phyloP scores from a whole-genome alignment of 2,329 filamentous ascomycete species.

The Didymella keratinophila region DNA sequence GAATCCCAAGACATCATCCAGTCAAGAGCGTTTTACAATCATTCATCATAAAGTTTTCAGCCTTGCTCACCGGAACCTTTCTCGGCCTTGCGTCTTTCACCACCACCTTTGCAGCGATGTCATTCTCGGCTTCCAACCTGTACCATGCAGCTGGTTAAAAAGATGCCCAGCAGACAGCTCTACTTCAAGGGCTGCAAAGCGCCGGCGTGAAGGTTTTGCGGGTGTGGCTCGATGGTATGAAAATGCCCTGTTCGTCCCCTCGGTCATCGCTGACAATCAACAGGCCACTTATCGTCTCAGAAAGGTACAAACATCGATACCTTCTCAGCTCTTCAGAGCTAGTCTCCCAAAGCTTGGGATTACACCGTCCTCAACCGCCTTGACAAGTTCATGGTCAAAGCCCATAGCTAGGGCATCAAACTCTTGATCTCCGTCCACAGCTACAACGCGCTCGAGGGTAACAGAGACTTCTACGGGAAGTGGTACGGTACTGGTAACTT shows the following conservation, averaged over 20 bases:
- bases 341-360: constrained; percentile 14
- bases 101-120: constrained; percentile 12
- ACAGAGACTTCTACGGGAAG: constrained; percentile 24
- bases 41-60: constrained; percentile 7
- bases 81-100: constrained; percentile 8
- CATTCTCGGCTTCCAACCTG: constrained; percentile 17
- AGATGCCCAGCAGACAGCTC: constrained; percentile 6
- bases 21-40: neutral
- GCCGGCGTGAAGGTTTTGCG: constrained; percentile 19
- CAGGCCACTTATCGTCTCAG: constrained; percentile 16
- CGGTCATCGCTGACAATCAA: neutral
- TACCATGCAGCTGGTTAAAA: constrained; percentile 19
- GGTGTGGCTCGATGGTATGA: constrained; percentile 19
- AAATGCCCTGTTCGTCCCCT: neutral
- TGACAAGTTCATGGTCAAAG: constrained; percentile 22
- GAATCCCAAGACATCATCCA: neutral
- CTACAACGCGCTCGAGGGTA: constrained; percentile 22
- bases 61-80: constrained; percentile 5
- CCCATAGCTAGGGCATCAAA: constrained; percentile 23
- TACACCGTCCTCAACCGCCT: constrained; percentile 23
- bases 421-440: constrained; percentile 22
- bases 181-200: constrained; percentile 16
- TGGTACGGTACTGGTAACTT: constrained; percentile 26
- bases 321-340: constrained; percentile 13
- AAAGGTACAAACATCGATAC: constrained; percentile 21